These are phyloP conservation scores for Alternaria angustiovoidea DNA, from an alignment of 2,329 filamentous ascomycete genomes.

Conservation along the genomic window DNA sequence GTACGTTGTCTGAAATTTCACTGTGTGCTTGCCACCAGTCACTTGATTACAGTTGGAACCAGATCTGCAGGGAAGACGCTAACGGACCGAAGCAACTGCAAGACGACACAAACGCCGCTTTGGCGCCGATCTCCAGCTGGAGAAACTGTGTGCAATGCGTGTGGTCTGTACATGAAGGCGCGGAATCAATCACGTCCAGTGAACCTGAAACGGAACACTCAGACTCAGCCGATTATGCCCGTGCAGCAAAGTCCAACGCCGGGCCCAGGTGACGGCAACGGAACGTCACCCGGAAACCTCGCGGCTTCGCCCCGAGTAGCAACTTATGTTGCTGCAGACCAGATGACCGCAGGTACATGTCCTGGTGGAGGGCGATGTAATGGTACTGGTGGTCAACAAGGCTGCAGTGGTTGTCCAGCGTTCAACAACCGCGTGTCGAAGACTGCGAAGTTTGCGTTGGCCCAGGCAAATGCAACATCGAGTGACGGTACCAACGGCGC, in stretches of 20 bases:
- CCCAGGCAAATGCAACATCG: constrained; percentile 48
- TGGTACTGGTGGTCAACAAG: constrained; percentile 92
- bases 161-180: constrained; percentile 92
- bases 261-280: constrained; percentile 49
- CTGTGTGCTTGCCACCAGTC: constrained; percentile 3
- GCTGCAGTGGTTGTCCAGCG: constrained; percentile 93
- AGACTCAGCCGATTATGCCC: constrained; percentile 39
- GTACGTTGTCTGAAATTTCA: constrained; percentile 55
- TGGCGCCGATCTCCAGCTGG: constrained; percentile 95
- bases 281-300: constrained; percentile 50
- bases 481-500: constrained; percentile 22
- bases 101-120: constrained; percentile 89
- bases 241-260: constrained; percentile 53
- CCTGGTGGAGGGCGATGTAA: constrained; percentile 95
- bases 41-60: constrained; percentile 9
- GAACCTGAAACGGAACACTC: constrained; percentile 80
- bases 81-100: constrained; percentile 77
- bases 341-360: constrained; percentile 83
- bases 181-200: constrained; percentile 90
- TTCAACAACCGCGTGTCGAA: constrained; percentile 98
- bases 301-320: constrained; percentile 58
- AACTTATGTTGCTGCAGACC: constrained; percentile 80
- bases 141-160: constrained; percentile 96
- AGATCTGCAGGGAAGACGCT: constrained; percentile 20
- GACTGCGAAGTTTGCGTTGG: constrained; percentile 73